Base-by-base conservation (phyloP, 2,329 filamentous ascomycete species). In the Aquanectria penicillioides region DNA sequence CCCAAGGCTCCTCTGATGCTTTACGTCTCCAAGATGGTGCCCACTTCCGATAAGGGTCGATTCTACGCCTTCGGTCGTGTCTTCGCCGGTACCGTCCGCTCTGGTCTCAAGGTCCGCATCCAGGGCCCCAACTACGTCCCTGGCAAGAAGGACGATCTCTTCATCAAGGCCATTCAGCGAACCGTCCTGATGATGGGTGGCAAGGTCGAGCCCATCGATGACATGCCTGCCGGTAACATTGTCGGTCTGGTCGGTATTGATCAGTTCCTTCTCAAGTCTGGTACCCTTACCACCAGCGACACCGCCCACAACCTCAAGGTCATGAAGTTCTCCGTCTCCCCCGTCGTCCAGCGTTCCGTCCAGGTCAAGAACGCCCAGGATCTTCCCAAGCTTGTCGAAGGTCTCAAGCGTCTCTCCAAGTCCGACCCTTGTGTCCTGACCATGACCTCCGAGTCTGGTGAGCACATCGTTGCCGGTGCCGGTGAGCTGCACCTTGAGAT, bases 21-120 rank as follows among this genome's bases (percentile, higher is more conserved):
- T 72, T 99, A 99, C 91, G 94, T 99, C 81, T 99, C 95, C 81
- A 99, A 99, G 93, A 99, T 99, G 95, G 95, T 99, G 77, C 95
- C 95, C 75, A 99, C 95, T 73, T 96, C 93, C 74, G 95, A 99
- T 79, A 98, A 97, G 91, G 95, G 95, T 83, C 94, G 95, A 84
- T 99, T 99, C 93, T 99, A 97, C 86, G 95, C 95, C 80, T 99
- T 99, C 85, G 95, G 95, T 84, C 95, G 95, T 97, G 95, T 99
- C 84, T 99, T 98, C 88, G 86, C 95, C 73, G 95, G 95, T 91
- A 98, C 94, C 78, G 95, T 97, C 85, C 87, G 87, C 77, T 98
- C 95, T 71, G 95, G 95, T 85, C 86, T 98, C 75, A 98, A 98
- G 91, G 95, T 99, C 89, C 95, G 95, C 82, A 99, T 99, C 80